A percentile compares a stretch with the other conserved stretches of the same genome.
These are phyloP conservation scores for Dicorynia guianensis DNA, from an alignment of 306 rosid genomes.

Conservation along the genomic window DNA sequence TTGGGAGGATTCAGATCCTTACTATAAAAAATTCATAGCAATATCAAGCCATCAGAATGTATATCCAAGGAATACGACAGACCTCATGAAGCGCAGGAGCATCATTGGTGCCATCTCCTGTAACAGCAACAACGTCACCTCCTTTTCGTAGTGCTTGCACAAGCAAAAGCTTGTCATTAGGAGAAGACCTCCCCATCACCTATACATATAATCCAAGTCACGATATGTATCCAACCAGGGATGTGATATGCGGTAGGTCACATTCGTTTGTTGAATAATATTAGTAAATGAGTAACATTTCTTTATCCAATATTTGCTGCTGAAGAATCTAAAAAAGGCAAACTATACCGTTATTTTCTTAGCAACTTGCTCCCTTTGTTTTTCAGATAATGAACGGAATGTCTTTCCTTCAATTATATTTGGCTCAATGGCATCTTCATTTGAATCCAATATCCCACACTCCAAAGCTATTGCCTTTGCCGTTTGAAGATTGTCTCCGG, in stretches of 20 bases:
- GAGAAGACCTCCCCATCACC: slow-evolving; percentile 99
- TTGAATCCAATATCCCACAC: slow-evolving; percentile 87
- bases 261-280: slow-evolving; percentile 30
- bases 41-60: slow-evolving; percentile 3
- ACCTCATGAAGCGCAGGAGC: slow-evolving; percentile 99
- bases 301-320: slow-evolving; percentile 34
- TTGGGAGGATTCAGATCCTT: no score
- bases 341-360: slow-evolving; percentile 67
- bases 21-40: not conserved
- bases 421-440: slow-evolving; percentile 78
- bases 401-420: slow-evolving; percentile 83
- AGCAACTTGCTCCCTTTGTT: slow-evolving; percentile 79
- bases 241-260: slow-evolving; percentile 14
- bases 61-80: slow-evolving; percentile 50
- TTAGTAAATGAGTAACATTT: slow-evolving; percentile 22
- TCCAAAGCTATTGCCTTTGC: slow-evolving; percentile 96
- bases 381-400: slow-evolving; percentile 79
- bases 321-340: slow-evolving; percentile 29
- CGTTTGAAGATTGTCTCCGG: slow-evolving; percentile 94
- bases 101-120: slow-evolving; percentile 99
- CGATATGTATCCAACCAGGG: slow-evolving; percentile 6
- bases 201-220: slow-evolving; percentile 43
- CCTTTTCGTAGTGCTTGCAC: slow-evolving; percentile 94
- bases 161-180: slow-evolving; percentile 96
- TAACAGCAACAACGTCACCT: slow-evolving; percentile 97